phyloP scores from a whole-genome alignment of 169 alveolate genomes.

The Plasmodium adleri region DNA sequence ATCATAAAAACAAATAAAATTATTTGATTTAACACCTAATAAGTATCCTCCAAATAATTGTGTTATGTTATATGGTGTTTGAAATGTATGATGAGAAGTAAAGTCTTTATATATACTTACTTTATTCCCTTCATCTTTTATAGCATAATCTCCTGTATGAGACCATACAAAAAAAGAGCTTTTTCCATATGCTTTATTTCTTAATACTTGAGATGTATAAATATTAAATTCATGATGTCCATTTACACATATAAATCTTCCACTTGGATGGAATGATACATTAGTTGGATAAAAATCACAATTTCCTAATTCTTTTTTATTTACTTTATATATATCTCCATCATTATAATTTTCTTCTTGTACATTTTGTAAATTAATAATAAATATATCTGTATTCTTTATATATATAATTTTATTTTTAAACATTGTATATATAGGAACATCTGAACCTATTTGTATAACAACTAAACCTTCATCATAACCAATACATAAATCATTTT shows the following conservation, averaged over 20 bases:
- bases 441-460: conserved; percentile 96
- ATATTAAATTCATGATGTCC: conserved; percentile 98
- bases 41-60: conserved; percentile 93
- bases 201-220: conserved; percentile 93
- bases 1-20: conserved; percentile 95
- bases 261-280: conserved; percentile 96
- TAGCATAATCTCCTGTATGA: conserved; percentile 95
- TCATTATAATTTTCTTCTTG: conserved; percentile 54
- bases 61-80: conserved; percentile 89
- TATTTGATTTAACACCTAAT: conserved; percentile 91
- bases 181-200: conserved; percentile 94
- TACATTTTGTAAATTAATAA: conserved; percentile 90
- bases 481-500: conserved; percentile 89
- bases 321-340: conserved; percentile 75
- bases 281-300: conserved; percentile 95
- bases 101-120: conserved; percentile 90
- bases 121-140: conserved; percentile 90
- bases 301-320: conserved; percentile 91
- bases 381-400: conserved; percentile 94
- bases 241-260: conserved; percentile 95
- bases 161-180: conserved; percentile 96
- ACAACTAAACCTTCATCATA: conserved; percentile 94
- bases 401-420: conserved; percentile 95
- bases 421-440: conserved; percentile 96
- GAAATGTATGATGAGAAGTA: conserved; percentile 88